Evolutionary conservation across 495 filamentous ascomycete species (phyloP), one percentile per base, ranked within the genome.

Genomic region (Penicillium maclennaniae): DNA sequence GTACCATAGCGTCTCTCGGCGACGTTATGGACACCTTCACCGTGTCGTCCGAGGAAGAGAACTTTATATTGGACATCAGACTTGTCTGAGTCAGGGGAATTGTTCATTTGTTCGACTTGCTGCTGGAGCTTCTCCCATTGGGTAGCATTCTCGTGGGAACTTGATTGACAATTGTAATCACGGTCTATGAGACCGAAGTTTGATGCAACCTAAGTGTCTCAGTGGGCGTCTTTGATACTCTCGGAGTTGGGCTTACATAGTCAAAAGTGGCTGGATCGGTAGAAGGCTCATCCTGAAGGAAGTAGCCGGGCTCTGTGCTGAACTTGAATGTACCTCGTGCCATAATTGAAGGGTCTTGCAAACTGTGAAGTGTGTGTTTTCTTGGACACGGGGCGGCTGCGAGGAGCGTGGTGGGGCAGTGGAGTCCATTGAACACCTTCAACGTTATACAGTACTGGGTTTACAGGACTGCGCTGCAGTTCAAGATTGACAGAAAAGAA

Each of bases 1-100:
- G 81, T 86, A 17, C 87, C 87, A 51, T 88, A 91, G 42, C 70
- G 82, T 6, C 57, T 62, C 59, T 89, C 79, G 4, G 84, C 84
- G 26, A 80, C 80, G 61, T 87, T 87, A 57, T 91, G 87, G 47
- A 80, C 79, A 1, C 87, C 87, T 61, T 91, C 80, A 1, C 87
- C 87, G 62, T 91, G 87, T 21, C 87, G 78, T 14, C 81, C 87
- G 16, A 88, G 68, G 69, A 81, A 89, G 37, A 91, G 71, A 0
- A 91, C 76, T 55, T 86, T 87, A 61, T 88, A 89, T 21, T 69
- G 54, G 9, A 72, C n/a, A 40, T 40, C 31, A 12, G 31, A 12
- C 31, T 19, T 74, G 21, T 74, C 69, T 2, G 43, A 37, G 2
- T 61, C 69, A 14, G 70, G 68, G 7, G 76, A 65, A 0, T 55